A percentile compares a stretch with the other conserved stretches of the same genome.
phyloP scores from a whole-genome alignment of 495 filamentous ascomycete species.

The Talaromyces stipitatus region DNA sequence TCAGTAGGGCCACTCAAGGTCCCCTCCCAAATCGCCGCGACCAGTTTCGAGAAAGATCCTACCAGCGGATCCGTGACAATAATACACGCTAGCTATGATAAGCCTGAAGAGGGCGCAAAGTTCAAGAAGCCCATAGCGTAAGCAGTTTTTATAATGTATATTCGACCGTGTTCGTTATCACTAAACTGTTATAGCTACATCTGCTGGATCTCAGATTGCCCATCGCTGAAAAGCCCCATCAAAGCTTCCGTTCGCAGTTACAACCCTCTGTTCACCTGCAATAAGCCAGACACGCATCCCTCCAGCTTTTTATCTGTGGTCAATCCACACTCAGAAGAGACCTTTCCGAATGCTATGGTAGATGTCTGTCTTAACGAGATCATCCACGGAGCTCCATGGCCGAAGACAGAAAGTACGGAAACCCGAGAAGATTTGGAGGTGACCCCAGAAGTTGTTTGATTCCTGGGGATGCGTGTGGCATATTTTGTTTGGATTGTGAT shows the following conservation, averaged over 20 bases:
- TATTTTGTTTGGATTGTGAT: slow-evolving; percentile 81
- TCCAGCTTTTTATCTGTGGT: slow-evolving; percentile 68
- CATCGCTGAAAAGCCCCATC: slow-evolving; percentile 54
- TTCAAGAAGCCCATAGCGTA: slow-evolving; percentile 14
- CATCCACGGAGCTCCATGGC: slow-evolving; percentile 67
- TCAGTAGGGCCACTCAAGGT: slow-evolving; percentile 78
- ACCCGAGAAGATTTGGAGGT: not conserved
- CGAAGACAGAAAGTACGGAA: slow-evolving; percentile 60
- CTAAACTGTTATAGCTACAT: slow-evolving; percentile 39
- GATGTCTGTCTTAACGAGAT: slow-evolving; percentile 80
- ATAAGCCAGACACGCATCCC: slow-evolving; percentile 61
- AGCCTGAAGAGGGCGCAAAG: slow-evolving; percentile 18
- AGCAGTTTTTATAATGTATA: not conserved
- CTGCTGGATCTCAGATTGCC: slow-evolving; percentile 70
- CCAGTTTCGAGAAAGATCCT: slow-evolving; percentile 64
- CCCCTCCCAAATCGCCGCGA: slow-evolving; percentile 75
- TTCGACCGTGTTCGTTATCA: not conserved
- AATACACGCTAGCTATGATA: slow-evolving; percentile 36
- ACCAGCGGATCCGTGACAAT: slow-evolving; percentile 55
- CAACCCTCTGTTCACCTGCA: slow-evolving; percentile 77
- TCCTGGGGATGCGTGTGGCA: slow-evolving; percentile 85
- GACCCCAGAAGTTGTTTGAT: slow-evolving; percentile 63
- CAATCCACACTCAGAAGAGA: slow-evolving; percentile 73
- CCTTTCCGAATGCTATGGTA: slow-evolving; percentile 70
- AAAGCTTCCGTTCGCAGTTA: slow-evolving; percentile 74